Evolutionary conservation across 345 rosid genomes (phyloP).

Genomic region (Gossypium sturtianum): DNA sequence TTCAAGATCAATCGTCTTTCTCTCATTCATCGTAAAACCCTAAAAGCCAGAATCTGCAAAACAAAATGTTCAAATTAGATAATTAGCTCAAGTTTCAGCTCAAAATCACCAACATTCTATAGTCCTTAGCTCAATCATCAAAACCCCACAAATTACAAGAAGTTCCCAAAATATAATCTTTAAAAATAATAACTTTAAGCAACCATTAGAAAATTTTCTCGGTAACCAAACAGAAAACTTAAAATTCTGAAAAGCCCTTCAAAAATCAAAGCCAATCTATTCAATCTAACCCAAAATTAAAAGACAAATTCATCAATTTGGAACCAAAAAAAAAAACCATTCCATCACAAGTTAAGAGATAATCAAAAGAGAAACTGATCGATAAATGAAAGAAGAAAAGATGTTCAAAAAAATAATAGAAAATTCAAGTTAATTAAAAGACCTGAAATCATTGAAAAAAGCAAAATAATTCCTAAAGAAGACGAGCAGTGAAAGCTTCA

Average conservation of each 20-base stretch:
- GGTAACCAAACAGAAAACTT: neutral
- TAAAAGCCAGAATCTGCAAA: slow-evolving; percentile 10
- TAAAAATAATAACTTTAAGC: neutral
- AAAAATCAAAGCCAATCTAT: neutral
- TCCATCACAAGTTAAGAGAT: neutral
- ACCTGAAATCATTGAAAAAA: slow-evolving; percentile 6
- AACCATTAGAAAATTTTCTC: neutral
- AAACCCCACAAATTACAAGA: neutral
- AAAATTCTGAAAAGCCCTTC: neutral
- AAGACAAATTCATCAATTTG: neutral
- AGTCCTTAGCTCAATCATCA: neutral
- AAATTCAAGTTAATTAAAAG: neutral
- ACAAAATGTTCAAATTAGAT: neutral
- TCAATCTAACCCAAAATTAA: neutral
- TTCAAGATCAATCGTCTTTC: slow-evolving; percentile 38
- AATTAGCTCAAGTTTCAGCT: slow-evolving; percentile 1
- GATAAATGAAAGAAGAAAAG: neutral
- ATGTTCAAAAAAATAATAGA: neutral
- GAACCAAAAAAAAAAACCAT: neutral
- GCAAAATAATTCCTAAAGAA: neutral
- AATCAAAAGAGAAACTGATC: neutral
- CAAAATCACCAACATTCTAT: neutral
- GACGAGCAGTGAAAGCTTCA: neutral
- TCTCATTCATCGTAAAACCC: slow-evolving; percentile 28
- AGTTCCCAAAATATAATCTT: neutral